Evolutionary conservation across 441 rosid genomes (phyloP), one percentile per base, ranked within the genome.

Genomic region (Gossypium aridum): DNA sequence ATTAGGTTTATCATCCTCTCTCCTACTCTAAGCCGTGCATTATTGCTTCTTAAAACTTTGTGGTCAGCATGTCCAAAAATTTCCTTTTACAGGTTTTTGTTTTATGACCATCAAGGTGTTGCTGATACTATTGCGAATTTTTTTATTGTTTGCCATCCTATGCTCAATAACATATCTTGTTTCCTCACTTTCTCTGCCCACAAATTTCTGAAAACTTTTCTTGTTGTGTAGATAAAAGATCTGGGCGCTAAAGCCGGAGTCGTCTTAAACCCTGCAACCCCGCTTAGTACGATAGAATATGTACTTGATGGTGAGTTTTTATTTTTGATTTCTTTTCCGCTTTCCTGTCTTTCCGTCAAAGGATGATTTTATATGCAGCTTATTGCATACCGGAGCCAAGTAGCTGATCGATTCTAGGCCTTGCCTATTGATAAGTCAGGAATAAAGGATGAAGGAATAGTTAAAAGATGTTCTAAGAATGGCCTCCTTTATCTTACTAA

Each of bases 221-320:
- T 37, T 70, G 45, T 12, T 49, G 47, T 77, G 57, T 81, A 96
- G 99, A 89, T 96, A 23, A 96, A 96, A 83, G 61, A 77, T 82
- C 87, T 93, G 73, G 99, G 99, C 6, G 97, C 98, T 68, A 96
- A 96, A 85, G 98, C 99, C 78, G 99, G 99, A 85, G 98, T 93
- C 68, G 98, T 93, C 45, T 77, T 96, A 74, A 96, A 96, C 83
- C 98, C 98, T 63, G 99, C 78, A 65, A 93, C 99, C 74, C 90
- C 98, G 61, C 82, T 96, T 80, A 92, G 60, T 76, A 72, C 97
- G 17, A 89, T 96, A 72, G 99, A 96, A 49, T 92, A 89, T 79
- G 89, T 92, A 62, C 91, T 93, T 63, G 98, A 93, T 75, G 93
- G 98, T 90, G 80, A 91, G 92, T 84, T 23, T 23, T 70, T 3